These are phyloP conservation scores for Apostasia ramifera DNA, from an alignment of 106 monocot genomes.

Conservation along the genomic window DNA sequence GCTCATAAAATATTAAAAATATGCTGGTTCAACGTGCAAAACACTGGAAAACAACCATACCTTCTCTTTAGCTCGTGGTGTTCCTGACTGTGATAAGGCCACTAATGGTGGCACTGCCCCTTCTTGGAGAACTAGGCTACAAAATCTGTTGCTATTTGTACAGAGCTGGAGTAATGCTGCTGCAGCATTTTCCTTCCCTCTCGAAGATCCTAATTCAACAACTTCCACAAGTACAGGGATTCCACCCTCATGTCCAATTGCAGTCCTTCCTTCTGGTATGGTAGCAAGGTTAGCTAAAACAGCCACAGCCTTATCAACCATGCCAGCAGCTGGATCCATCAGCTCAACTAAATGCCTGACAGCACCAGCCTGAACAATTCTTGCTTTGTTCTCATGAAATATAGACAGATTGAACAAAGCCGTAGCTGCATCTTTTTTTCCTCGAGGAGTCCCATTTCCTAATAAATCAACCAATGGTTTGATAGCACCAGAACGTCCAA, in stretches of 20 bases:
- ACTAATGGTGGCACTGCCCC: slow-evolving; percentile 93
- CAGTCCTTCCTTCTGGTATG: slow-evolving; percentile 64
- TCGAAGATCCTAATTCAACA: slow-evolving; percentile 88
- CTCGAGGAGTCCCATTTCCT: slow-evolving; percentile 72
- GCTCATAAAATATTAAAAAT: not conserved
- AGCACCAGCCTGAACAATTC: slow-evolving; percentile 90
- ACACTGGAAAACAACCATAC: slow-evolving; percentile 18
- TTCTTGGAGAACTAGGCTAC: slow-evolving; percentile 76
- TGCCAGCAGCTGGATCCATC: slow-evolving; percentile 96
- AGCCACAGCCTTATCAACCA: slow-evolving; percentile 96
- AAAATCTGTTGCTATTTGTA: slow-evolving; percentile 80
- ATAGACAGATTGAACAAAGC: slow-evolving; percentile 93
- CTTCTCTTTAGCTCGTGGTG: slow-evolving; percentile 90
- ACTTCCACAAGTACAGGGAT: slow-evolving; percentile 88
- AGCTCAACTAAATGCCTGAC: slow-evolving; percentile 81
- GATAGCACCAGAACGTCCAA: slow-evolving; percentile 87
- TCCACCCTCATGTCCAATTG: slow-evolving; percentile 74
- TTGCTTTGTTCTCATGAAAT: slow-evolving; percentile 82
- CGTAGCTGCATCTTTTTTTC: slow-evolving; percentile 94
- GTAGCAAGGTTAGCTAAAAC: slow-evolving; percentile 88
- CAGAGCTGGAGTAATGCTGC: slow-evolving; percentile 92
- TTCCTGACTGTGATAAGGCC: slow-evolving; percentile 83
- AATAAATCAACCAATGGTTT: slow-evolving; percentile 68
- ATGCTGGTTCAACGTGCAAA: not conserved
- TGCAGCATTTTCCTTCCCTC: slow-evolving; percentile 93